phyloP scores from a whole-genome alignment of 495 filamentous ascomycete species.

The Neurospora sp. region DNA sequence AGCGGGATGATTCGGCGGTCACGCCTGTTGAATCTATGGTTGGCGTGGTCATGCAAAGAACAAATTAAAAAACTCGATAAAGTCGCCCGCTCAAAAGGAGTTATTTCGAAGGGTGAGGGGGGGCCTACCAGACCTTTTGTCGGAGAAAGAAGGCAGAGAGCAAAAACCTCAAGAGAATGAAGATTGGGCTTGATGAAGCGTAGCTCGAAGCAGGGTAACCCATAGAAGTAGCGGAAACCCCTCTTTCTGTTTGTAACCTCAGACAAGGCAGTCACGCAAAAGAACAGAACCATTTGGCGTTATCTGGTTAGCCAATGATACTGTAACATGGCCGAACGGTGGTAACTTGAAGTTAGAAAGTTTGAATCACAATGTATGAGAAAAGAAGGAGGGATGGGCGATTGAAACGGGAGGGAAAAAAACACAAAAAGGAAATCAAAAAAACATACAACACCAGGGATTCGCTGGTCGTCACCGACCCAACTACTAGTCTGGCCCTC shows the following conservation, averaged over 20 bases:
- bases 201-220: no score
- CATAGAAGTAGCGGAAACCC: no score
- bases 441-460: background rate
- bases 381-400: background rate
- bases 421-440: no score
- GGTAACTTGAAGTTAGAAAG: background rate
- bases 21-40: background rate
- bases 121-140: no score
- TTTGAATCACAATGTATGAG: background rate
- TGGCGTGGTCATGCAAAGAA: background rate
- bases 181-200: no score
- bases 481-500: background rate
- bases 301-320: background rate
- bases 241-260: background rate
- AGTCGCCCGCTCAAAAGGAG: background rate
- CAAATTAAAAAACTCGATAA: background rate
- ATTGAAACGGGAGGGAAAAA: background rate
- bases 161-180: background rate
- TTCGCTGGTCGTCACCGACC: background rate
- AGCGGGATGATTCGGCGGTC: background rate
- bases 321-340: background rate
- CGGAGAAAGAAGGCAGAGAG: no score
- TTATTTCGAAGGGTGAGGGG: background rate
- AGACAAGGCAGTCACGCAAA: background rate
- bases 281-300: background rate